Percentiles rank a stretch among this genome's conserved stretches.
phyloP scores from a whole-genome alignment of 1,284 basidiomycete species.

The Fomitopsis palustris region DNA sequence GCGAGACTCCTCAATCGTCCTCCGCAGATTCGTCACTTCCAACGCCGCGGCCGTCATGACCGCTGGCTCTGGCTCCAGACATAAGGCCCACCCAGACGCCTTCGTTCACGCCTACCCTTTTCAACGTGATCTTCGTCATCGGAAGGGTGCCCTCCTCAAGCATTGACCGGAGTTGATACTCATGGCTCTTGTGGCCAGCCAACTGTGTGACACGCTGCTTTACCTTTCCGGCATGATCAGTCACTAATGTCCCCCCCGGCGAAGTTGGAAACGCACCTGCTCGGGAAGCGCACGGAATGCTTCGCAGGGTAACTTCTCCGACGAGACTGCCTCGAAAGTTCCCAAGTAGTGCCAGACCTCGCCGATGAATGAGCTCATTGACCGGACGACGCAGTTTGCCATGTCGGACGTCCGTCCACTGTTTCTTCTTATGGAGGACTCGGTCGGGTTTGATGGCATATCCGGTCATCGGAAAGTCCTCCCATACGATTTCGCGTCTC shows the following conservation, averaged over 20 bases:
- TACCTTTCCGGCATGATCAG: background rate
- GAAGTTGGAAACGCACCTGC: background rate
- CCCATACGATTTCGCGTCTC: background rate
- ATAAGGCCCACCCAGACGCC: background rate
- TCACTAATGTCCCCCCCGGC: background rate
- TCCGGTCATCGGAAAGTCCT: background rate
- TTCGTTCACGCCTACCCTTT: background rate
- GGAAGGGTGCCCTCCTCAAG: background rate
- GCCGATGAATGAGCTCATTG: background rate
- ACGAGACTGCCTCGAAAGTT: background rate
- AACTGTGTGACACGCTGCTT: background rate
- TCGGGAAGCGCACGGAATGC: background rate
- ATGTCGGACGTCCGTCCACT: background rate
- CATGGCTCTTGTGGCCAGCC: background rate
- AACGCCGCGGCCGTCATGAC: background rate
- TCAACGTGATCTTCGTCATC: background rate
- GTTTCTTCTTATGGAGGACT: background rate
- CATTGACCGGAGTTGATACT: background rate
- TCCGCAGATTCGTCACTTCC: background rate
- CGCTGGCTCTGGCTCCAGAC: background rate
- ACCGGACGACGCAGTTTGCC: background rate
- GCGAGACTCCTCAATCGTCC: background rate
- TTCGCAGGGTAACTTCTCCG: background rate
- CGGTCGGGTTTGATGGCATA: constrained; percentile 3
- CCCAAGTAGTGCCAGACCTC: constrained; percentile 1